These are phyloP conservation scores for Mucor indicus DNA, from an alignment of 371 early-diverging fungal species.

Conservation along the genomic window DNA sequence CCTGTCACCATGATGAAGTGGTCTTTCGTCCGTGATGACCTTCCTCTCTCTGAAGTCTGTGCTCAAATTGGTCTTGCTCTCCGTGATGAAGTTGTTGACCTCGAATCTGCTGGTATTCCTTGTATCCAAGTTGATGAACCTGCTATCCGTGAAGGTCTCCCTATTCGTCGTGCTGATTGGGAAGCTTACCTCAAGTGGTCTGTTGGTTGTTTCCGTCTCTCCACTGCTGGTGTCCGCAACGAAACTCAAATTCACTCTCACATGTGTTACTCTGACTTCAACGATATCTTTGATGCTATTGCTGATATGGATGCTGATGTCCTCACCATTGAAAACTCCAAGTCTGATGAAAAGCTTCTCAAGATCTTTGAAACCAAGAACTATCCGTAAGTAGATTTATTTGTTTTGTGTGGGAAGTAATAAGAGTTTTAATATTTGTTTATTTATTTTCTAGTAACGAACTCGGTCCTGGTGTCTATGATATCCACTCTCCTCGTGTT, in stretches of 20 bases:
- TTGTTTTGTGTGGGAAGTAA: not conserved
- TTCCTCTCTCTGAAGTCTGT: constrained; percentile 81
- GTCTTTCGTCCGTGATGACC: constrained; percentile 97
- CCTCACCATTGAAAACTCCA: constrained; percentile 92
- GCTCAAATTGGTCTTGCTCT: constrained; percentile 93
- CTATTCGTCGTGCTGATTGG: constrained; percentile 87
- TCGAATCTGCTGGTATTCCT: constrained; percentile 90
- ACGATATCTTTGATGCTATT: constrained; percentile 95
- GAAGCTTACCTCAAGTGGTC: constrained; percentile 93
- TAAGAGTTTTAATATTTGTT: constrained; percentile 21
- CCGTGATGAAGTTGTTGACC: constrained; percentile 92
- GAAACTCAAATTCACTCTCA: constrained; percentile 96
- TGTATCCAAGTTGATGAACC: constrained; percentile 98
- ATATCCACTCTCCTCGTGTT: constrained; percentile 96
- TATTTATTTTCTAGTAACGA: constrained; percentile 52
- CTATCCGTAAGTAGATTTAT: constrained; percentile 70
- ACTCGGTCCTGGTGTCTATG: constrained; percentile 25
- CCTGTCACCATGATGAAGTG: constrained; percentile 95
- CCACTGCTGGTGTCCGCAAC: constrained; percentile 84
- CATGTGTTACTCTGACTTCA: constrained; percentile 98
- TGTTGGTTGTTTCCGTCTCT: constrained; percentile 89
- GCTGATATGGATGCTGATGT: constrained; percentile 91
- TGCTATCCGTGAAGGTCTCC: constrained; percentile 97
- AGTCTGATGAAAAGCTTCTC: constrained; percentile 93
- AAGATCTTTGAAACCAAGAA: constrained; percentile 78